These are phyloP conservation scores for Stropharia rugosoannulata DNA, from an alignment of 768 basidiomycete species.

Conservation along the genomic window DNA sequence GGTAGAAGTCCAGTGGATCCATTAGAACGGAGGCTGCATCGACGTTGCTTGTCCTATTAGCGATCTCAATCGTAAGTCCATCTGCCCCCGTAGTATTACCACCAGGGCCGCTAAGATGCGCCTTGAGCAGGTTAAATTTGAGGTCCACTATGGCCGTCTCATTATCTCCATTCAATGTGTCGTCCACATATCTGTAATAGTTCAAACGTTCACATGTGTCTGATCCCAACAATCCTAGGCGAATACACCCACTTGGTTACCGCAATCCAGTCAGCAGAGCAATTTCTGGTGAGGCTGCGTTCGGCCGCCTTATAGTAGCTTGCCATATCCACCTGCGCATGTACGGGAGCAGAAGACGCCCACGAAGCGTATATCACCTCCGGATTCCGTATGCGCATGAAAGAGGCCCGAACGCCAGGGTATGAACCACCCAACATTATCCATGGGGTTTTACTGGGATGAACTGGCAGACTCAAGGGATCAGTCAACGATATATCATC, in stretches of 20 bases:
- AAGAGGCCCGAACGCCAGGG: conserved; percentile 43
- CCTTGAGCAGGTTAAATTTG: conserved; percentile 42
- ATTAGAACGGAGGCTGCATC: conserved; percentile 43
- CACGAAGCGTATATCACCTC: conserved; percentile 44
- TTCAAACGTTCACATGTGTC: background rate
- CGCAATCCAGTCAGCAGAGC: conserved; percentile 51
- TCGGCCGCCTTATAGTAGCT: conserved; percentile 51
- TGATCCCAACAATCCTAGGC: background rate
- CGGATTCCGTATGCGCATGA: conserved; percentile 46
- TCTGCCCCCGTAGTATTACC: conserved; percentile 37
- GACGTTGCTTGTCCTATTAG: conserved; percentile 35
- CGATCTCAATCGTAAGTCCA: conserved; percentile 29
- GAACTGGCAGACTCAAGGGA: conserved; percentile 24
- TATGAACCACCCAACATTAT: conserved; percentile 50
- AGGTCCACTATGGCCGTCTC: conserved; percentile 33
- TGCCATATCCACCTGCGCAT: conserved; percentile 50
- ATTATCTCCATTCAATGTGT: conserved; percentile 29
- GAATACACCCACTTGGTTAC: conserved; percentile 31
- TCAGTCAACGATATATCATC: background rate
- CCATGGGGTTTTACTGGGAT: conserved; percentile 45
- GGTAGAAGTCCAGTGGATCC: conserved; percentile 49
- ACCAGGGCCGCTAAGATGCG: conserved; percentile 40
- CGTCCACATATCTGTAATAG: conserved; percentile 29
- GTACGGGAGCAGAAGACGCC: conserved; percentile 50
- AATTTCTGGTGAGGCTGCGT: conserved; percentile 47